These are phyloP conservation scores for Amanita brunnescens DNA, from an alignment of 768 basidiomycete genomes.

Conservation along the genomic window DNA sequence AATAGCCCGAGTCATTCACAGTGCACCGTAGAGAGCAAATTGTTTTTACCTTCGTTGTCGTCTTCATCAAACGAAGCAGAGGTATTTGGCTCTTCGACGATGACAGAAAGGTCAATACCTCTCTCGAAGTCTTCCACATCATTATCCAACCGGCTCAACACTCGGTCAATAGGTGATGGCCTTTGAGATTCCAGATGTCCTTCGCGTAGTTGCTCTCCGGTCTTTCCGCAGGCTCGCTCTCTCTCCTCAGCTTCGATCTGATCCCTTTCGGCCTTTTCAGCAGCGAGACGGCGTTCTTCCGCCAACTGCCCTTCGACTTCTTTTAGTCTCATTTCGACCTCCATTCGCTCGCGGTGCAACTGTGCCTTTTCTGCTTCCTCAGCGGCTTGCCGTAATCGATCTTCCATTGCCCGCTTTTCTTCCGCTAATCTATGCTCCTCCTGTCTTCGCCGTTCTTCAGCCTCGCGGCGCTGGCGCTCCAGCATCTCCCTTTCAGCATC, in stretches of 20 bases:
- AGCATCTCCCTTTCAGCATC: constrained; percentile 15
- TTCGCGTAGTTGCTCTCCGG: constrained; percentile 6
- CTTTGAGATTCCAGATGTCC: constrained; percentile 7
- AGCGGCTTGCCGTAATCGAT: constrained; percentile 16
- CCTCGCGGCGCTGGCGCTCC: constrained; percentile 14
- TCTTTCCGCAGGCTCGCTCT: constrained; percentile 12
- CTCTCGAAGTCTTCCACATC: constrained; percentile 1
- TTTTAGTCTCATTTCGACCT: constrained; percentile 24
- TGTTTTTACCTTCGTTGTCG: constrained; percentile 10
- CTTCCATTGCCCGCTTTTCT: constrained; percentile 19
- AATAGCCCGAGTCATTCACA: constrained; percentile 1
- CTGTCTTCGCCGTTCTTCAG: constrained; percentile 16
- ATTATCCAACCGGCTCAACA: neutral
- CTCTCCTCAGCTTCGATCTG: constrained; percentile 12
- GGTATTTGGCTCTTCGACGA: constrained; percentile 7
- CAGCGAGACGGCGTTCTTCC: constrained; percentile 19
- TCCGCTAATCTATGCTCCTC: constrained; percentile 24
- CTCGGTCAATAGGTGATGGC: neutral
- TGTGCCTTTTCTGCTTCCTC: constrained; percentile 21
- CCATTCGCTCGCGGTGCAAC: constrained; percentile 21
- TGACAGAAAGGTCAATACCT: constrained; percentile 3
- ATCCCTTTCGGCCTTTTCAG: constrained; percentile 13
- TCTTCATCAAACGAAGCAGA: neutral
- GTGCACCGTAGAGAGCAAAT: neutral
- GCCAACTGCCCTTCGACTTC: constrained; percentile 23